Percentiles rank a stretch among this genome's conserved stretches.
Conservation (phyloP, 768 basidiomycete species). For the Tubosaeta sp. region DNA sequence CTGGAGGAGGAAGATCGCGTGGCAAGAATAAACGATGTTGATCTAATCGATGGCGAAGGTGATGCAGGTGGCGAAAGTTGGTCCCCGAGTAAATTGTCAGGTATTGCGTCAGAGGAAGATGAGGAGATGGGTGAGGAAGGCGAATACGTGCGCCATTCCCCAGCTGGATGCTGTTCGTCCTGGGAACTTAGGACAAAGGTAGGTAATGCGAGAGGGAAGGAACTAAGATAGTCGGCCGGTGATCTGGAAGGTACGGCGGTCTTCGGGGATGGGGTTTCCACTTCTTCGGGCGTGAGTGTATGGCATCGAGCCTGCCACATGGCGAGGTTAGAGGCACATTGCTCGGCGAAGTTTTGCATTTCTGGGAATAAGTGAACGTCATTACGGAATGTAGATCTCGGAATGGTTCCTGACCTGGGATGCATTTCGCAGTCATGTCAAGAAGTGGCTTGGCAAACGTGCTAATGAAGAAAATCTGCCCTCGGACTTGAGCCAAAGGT, state of each 20-base stretch:
- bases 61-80: constrained; percentile 26
- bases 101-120: constrained; percentile 26
- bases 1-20: constrained; percentile 29
- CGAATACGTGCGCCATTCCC: constrained; percentile 26
- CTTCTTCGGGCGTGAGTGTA: constrained; percentile 31
- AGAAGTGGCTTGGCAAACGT: constrained; percentile 82
- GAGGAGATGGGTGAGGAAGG: constrained; percentile 30
- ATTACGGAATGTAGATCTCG: not conserved
- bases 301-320: constrained; percentile 59
- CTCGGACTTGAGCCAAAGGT: constrained; percentile 64
- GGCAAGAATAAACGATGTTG: constrained; percentile 23
- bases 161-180: constrained; percentile 21
- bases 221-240: constrained; percentile 44
- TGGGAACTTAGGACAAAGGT: constrained; percentile 30
- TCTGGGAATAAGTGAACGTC: constrained; percentile 39
- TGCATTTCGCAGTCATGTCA: constrained; percentile 62
- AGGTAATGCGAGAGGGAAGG: constrained; percentile 57
- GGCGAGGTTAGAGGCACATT: constrained; percentile 65
- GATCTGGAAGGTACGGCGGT: constrained; percentile 28
- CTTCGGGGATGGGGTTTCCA: not conserved
- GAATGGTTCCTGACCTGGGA: constrained; percentile 55
- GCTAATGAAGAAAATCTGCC: constrained; percentile 87
- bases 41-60: constrained; percentile 27
- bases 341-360: constrained; percentile 60
- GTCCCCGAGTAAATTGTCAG: constrained; percentile 18